A percentile compares a stretch with the other conserved stretches of the same genome.
Evolutionary conservation across 2,329 filamentous ascomycete species (phyloP).

Genomic region (Microcyclospora tardicrescens): DNA sequence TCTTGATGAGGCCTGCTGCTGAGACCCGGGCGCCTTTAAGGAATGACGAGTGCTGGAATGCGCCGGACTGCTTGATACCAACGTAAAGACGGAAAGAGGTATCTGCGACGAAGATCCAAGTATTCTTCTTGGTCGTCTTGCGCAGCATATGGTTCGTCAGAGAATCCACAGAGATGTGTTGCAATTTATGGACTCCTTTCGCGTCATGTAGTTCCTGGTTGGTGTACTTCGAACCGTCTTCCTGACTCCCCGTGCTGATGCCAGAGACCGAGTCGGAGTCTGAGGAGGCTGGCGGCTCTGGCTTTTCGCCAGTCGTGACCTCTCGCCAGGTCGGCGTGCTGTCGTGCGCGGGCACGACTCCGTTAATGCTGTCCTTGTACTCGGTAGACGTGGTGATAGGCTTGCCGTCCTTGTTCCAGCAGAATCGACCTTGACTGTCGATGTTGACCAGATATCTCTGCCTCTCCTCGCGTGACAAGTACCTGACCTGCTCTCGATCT

Average conservation of each 20-base stretch:
- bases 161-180: slow-evolving; percentile 56
- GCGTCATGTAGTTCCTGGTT: slow-evolving; percentile 49
- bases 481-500: slow-evolving; percentile 68
- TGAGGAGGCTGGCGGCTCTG: slow-evolving; percentile 8
- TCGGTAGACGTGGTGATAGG: slow-evolving; percentile 62
- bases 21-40: slow-evolving; percentile 70
- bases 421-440: slow-evolving; percentile 60
- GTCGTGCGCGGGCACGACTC: slow-evolving; percentile 33
- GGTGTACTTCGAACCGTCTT: slow-evolving; percentile 51
- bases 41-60: slow-evolving; percentile 86
- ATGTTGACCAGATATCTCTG: slow-evolving; percentile 68
- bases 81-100: slow-evolving; percentile 76
- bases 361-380: slow-evolving; percentile 69
- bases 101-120: slow-evolving; percentile 89
- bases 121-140: slow-evolving; percentile 70
- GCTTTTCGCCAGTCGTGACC: slow-evolving; percentile 20
- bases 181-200: slow-evolving; percentile 48
- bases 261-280: slow-evolving; percentile 23
- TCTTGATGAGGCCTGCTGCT: slow-evolving; percentile 72
- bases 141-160: slow-evolving; percentile 68
- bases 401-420: slow-evolving; percentile 73
- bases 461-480: slow-evolving; percentile 70
- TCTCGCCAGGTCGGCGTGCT: slow-evolving; percentile 31
- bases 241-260: slow-evolving; percentile 41
- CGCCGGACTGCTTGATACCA: slow-evolving; percentile 76